Evolutionary conservation across 2,329 filamentous ascomycete species (phyloP), one percentile per base, ranked within the genome.

Genomic region (Fusarium neocosmosporiellum): DNA sequence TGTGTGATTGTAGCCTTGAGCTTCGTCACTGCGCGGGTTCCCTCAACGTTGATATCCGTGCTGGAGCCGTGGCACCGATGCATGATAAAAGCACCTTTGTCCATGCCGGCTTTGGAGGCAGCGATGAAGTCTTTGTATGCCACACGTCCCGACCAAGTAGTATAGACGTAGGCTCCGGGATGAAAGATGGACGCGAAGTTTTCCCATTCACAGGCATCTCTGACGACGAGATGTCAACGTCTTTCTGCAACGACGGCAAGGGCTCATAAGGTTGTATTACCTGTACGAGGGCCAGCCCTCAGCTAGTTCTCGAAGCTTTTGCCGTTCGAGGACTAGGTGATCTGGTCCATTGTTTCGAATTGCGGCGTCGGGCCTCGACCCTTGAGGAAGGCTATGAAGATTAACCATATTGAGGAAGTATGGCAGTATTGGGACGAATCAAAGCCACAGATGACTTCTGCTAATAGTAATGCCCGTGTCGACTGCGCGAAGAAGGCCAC

Each of bases 1-100:
- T 87, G 86, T 0, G 86, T 87, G 66, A 87, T 87, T 4, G 83
- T 86, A 0, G 85, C 85, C 69, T 87, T 87, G 81, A 87, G 83
- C 76, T 87, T 87, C 8, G 83, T 86, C 0, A 87, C 83, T 0
- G 84, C 85, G 1, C 83, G 81, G 1, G 65, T 78, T 1, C 68
- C 83, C n/a, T 81, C 79, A 0, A 75, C 62, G 7, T 80, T 82
- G 67, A 87, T 83, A 59, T 87, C 84, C 0, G 80, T 85, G 1
- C 80, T 84, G 2, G 77, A 73, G 9, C 85, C 85, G 46, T 86
- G 83, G 65, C 80, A 79, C 1, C 83, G 78, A 69, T 85, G 83
- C 82, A 84, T 83, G 72, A 85, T 84, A 72, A 84, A 84, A 22
- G 79, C 82, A 4, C 83, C 83, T 7, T 80, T 79, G 62, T 83